A percentile compares a stretch with the other conserved stretches of the same genome.
These are phyloP conservation scores for Dactylellina parvicollis DNA, from an alignment of 2,329 filamentous ascomycete genomes.

Conservation along the genomic window DNA sequence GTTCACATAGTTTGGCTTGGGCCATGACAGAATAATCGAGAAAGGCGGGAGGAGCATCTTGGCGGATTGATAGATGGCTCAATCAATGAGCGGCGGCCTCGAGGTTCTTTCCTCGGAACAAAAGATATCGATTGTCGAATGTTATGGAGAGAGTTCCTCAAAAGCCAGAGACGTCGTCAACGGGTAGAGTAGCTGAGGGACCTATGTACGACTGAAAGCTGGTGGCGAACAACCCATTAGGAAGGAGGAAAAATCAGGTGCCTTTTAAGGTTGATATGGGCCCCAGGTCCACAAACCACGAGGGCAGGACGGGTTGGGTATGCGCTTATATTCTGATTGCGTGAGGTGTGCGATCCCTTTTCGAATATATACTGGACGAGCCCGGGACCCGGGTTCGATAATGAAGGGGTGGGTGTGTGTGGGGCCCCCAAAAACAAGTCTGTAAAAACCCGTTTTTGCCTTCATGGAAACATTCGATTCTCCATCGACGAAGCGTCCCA, in stretches of 20 bases:
- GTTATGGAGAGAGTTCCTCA: too few relatives aligned
- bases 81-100: conserved; percentile 31
- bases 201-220: conserved; percentile 25
- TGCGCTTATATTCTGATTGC: conserved; percentile 29
- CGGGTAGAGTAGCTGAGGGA: conserved; percentile 19
- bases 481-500: conserved; percentile 38
- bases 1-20: conserved; percentile 40
- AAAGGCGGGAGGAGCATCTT: conserved; percentile 38
- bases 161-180: conserved; percentile 17
- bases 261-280: conserved; percentile 48
- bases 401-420: conserved; percentile 23
- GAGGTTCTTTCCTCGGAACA: not conserved
- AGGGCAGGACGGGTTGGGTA: conserved; percentile 32
- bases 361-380: conserved; percentile 35
- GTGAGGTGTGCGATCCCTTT: conserved; percentile 21
- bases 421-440: conserved; percentile 18
- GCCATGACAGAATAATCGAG: conserved; percentile 33
- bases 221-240: conserved; percentile 46
- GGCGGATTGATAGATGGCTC: conserved; percentile 12
- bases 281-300: conserved; percentile 42
- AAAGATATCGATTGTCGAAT: not conserved
- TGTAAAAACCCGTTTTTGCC: conserved; percentile 35
- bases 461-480: conserved; percentile 31
- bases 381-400: conserved; percentile 43
- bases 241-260: conserved; percentile 45